phyloP scores from a whole-genome alignment of 176 grass and related monocot species.

The Aegilops sharonensis region DNA sequence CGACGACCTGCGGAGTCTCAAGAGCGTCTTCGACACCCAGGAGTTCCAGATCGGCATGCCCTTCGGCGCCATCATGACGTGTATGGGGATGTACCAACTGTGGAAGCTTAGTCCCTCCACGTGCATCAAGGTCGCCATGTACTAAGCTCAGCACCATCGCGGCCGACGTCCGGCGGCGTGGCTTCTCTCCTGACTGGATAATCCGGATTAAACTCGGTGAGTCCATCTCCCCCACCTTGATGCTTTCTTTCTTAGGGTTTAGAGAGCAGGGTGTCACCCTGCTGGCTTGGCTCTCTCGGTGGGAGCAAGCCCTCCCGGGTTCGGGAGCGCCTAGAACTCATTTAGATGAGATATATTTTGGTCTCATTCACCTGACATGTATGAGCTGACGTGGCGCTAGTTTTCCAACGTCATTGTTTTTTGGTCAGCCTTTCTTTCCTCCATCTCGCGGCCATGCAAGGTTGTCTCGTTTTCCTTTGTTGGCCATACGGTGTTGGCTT shows the following conservation, averaged over 20 bases:
- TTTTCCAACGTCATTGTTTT: no score
- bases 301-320: no score
- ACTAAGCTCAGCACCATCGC: slow-evolving; percentile 1
- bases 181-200: not conserved
- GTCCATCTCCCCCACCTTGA: not conserved
- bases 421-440: no score
- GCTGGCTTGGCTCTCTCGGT: no score
- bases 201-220: not conserved
- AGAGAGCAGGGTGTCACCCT: no score
- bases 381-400: no score
- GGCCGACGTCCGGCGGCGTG: not conserved
- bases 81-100: not conserved
- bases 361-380: no score
- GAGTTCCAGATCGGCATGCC: not conserved
- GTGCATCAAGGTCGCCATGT: not conserved
- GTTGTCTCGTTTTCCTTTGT: no score
- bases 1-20: not conserved
- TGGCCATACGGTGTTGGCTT: no score
- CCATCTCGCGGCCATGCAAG: no score
- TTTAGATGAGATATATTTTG: no score
- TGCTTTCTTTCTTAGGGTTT: not conserved
- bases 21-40: not conserved
- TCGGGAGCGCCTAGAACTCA: no score
- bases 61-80: not conserved
- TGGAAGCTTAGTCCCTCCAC: not conserved